Conservation (phyloP, 2,329 filamentous ascomycete genomes). For the Aspergillus sergii region DNA sequence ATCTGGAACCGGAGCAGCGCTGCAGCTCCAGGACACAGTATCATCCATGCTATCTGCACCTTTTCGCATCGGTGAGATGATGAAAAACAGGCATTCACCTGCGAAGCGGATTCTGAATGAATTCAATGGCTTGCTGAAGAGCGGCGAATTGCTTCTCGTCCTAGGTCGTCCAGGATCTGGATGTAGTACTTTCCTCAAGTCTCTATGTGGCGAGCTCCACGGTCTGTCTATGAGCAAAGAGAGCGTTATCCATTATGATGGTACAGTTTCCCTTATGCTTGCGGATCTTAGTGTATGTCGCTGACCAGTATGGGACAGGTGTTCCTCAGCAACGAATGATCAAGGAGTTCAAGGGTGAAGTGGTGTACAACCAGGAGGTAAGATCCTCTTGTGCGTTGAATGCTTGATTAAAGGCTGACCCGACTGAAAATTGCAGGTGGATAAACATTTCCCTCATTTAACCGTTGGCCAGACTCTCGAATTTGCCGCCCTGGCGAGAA, state of each 20-base stretch:
- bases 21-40: conserved; percentile 8
- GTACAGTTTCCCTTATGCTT: background rate
- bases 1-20: conserved; percentile 9
- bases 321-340: conserved; percentile 36
- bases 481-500: conserved; percentile 71
- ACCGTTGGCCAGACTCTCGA: conserved; percentile 74
- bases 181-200: conserved; percentile 3
- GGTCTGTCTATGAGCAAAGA: background rate
- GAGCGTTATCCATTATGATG: conserved; percentile 2
- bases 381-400: background rate
- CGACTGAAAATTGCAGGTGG: conserved; percentile 59
- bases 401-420: background rate
- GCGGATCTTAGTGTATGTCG: background rate
- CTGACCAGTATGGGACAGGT: conserved; percentile 36
- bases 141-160: background rate
- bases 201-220: background rate
- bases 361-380: conserved; percentile 51
- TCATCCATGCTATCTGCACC: conserved; percentile 1
- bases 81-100: conserved; percentile 2
- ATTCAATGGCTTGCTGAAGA: conserved; percentile 6
- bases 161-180: background rate
- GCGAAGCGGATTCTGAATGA: conserved; percentile 9
- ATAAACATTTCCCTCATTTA: conserved; percentile 68
- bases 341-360: conserved; percentile 42
- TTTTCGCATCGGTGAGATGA: conserved; percentile 1